A percentile compares a stretch with the other conserved stretches of the same genome.
Evolutionary conservation across 179 eudicot species (phyloP).

Genomic region (Beta corolliflora): DNA sequence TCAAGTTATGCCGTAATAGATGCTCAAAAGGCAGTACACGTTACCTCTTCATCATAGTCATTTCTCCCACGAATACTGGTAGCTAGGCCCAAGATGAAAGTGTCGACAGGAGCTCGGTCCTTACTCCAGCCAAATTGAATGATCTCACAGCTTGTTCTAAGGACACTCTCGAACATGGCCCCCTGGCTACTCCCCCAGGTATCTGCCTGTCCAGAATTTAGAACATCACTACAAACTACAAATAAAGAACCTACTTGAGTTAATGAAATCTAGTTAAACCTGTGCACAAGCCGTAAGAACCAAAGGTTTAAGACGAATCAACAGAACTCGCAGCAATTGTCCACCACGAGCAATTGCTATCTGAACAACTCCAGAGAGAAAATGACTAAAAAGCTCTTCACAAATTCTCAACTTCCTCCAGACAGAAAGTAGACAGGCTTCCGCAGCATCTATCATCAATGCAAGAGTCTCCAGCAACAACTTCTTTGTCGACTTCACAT

Average conservation of each 20-base stretch:
- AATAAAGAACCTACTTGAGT: not conserved
- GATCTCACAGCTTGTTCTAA: conserved; percentile 78
- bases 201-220: conserved; percentile 70
- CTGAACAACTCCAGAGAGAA: conserved; percentile 79
- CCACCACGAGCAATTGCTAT: conserved; percentile 84
- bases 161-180: conserved; percentile 83
- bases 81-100: conserved; percentile 88
- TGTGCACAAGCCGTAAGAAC: conserved; percentile 82
- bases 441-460: conserved; percentile 80
- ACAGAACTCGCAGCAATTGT: conserved; percentile 79
- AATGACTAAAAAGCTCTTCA: conserved; percentile 84
- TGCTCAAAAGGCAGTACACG: conserved; percentile 19
- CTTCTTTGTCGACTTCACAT: conserved; percentile 75
- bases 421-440: conserved; percentile 77
- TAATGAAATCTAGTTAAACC: conserved; percentile 40
- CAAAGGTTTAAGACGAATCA: conserved; percentile 88
- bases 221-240: conserved; percentile 33
- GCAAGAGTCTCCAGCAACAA: conserved; percentile 71
- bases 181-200: conserved; percentile 80
- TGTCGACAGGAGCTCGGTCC: conserved; percentile 85
- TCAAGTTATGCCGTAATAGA: not conserved
- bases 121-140: conserved; percentile 88
- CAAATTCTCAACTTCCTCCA: conserved; percentile 89
- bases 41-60: conserved; percentile 90
- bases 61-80: conserved; percentile 79